These are phyloP conservation scores for Metschnikowia anglica DNA, from an alignment of 805 yeast species.

Conservation along the genomic window DNA sequence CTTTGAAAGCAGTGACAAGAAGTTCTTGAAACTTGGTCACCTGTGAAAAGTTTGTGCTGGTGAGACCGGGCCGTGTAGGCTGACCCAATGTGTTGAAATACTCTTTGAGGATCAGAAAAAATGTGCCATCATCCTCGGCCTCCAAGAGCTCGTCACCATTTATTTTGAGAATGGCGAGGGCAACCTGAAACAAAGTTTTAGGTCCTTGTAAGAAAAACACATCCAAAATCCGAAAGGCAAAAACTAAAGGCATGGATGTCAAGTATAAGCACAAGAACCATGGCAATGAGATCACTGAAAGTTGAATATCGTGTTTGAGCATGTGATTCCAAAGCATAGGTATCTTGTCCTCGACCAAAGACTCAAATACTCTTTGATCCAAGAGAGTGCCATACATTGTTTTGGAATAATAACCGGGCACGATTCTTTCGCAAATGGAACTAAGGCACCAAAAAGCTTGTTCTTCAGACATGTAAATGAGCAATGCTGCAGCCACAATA, in stretches of 20 bases:
- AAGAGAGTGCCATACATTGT: conserved; percentile 96
- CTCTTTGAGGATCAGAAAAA: conserved; percentile 78
- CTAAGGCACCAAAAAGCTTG: conserved; percentile 95
- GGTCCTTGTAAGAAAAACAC: conserved; percentile 89
- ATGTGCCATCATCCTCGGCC: conserved; percentile 89
- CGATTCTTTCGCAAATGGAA: conserved; percentile 74
- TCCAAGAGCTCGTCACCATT: conserved; percentile 81
- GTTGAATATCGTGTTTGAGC: conserved; percentile 74
- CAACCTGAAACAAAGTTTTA: conserved; percentile 85
- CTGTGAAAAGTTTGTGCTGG: conserved; percentile 59
- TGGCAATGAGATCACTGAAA: conserved; percentile 89
- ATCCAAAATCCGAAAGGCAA: conserved; percentile 89
- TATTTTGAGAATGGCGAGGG: conserved; percentile 82
- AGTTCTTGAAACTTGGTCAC: conserved; percentile 87
- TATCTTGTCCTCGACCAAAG: conserved; percentile 83
- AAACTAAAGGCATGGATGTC: conserved; percentile 91
- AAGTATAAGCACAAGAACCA: conserved; percentile 93
- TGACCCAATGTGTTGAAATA: conserved; percentile 78
- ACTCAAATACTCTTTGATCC: conserved; percentile 92
- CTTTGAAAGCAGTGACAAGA: conserved; percentile 88
- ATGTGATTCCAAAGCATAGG: conserved; percentile 88
- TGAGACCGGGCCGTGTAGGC: conserved; percentile 71
- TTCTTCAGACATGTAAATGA: conserved; percentile 89
- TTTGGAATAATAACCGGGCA: conserved; percentile 94
- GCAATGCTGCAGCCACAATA: conserved; percentile 76